Evolutionary conservation across 2,329 filamentous ascomycete genomes (phyloP).

Genomic region (Aspergillus luchuensis): DNA sequence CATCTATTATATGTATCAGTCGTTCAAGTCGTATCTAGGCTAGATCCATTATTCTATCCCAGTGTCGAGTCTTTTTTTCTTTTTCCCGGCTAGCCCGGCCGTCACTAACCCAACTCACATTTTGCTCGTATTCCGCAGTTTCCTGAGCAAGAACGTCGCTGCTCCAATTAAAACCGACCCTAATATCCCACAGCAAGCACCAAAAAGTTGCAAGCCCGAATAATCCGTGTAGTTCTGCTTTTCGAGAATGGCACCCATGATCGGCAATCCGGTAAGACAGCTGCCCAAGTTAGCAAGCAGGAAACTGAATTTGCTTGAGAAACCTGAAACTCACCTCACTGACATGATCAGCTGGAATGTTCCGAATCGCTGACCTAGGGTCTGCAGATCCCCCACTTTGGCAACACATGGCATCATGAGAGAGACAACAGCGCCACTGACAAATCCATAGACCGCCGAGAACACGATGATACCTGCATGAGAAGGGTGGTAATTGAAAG

Average conservation of each 20-base stretch:
- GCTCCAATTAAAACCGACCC: not conserved
- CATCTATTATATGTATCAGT: not conserved
- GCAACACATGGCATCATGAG: conserved; percentile 35
- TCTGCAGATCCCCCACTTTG: conserved; percentile 32
- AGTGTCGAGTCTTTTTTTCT: no score
- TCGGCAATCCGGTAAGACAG: conserved; percentile 30
- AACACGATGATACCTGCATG: conserved; percentile 34
- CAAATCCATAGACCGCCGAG: conserved; percentile 29
- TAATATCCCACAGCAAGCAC: not conserved
- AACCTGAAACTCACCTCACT: conserved; percentile 18
- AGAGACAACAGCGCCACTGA: conserved; percentile 32
- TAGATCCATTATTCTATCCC: no score
- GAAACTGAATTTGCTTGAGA: no score
- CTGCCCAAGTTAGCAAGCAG: not conserved
- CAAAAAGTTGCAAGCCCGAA: conserved; percentile 31
- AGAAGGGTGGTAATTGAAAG: conserved; percentile 31
- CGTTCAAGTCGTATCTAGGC: not conserved
- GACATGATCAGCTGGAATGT: conserved; percentile 30
- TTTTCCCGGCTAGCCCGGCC: no score
- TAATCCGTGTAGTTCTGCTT: conserved; percentile 23
- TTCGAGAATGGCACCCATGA: conserved; percentile 32
- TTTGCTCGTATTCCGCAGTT: not conserved
- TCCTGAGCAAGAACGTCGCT: conserved; percentile 1
- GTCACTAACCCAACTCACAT: not conserved
- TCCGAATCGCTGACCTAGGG: conserved; percentile 39